Percentiles rank a stretch among this genome's conserved stretches.
These are phyloP conservation scores for Nothophaeocryptopus gaeumannii DNA, from an alignment of 2,329 filamentous ascomycete species.

Conservation along the genomic window DNA sequence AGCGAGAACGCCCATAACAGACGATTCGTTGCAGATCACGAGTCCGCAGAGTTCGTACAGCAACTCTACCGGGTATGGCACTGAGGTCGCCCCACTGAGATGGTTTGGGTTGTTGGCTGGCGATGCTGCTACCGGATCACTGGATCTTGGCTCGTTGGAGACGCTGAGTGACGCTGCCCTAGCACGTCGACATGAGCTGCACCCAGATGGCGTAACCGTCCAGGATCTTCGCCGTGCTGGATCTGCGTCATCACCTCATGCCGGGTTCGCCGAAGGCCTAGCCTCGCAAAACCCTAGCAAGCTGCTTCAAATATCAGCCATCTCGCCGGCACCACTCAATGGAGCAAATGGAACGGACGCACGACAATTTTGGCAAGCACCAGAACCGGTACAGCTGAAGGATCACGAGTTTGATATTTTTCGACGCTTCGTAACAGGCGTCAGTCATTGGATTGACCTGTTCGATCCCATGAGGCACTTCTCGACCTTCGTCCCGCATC, in stretches of 20 bases:
- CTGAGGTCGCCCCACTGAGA: constrained; percentile 46
- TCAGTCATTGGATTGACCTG: constrained; percentile 44
- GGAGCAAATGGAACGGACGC: constrained; percentile 22
- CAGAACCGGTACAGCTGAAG: constrained; percentile 29
- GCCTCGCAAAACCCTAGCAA: constrained; percentile 26
- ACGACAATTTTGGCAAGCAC: constrained; percentile 28
- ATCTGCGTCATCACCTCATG: constrained; percentile 9
- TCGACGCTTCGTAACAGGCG: constrained; percentile 38
- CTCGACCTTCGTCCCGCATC: constrained; percentile 37
- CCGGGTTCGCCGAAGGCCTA: constrained; percentile 19
- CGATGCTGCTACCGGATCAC: constrained; percentile 38
- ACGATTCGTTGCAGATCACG: constrained; percentile 20
- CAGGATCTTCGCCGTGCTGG: constrained; percentile 3
- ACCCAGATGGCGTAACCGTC: constrained; percentile 15
- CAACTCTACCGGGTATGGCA: constrained; percentile 30
- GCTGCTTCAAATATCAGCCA: constrained; percentile 25
- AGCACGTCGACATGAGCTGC: constrained; percentile 22
- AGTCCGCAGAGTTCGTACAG: constrained; percentile 30
- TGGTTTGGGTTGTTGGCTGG: constrained; percentile 51
- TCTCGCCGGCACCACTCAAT: constrained; percentile 20
- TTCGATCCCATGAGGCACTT: constrained; percentile 44
- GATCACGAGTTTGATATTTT: constrained; percentile 41
- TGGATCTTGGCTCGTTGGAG: constrained; percentile 25
- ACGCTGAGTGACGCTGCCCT: constrained; percentile 26
- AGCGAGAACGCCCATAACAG: not conserved